Evolutionary conservation across 2,329 filamentous ascomycete genomes (phyloP).

Genomic region (Penicillium palitans): DNA sequence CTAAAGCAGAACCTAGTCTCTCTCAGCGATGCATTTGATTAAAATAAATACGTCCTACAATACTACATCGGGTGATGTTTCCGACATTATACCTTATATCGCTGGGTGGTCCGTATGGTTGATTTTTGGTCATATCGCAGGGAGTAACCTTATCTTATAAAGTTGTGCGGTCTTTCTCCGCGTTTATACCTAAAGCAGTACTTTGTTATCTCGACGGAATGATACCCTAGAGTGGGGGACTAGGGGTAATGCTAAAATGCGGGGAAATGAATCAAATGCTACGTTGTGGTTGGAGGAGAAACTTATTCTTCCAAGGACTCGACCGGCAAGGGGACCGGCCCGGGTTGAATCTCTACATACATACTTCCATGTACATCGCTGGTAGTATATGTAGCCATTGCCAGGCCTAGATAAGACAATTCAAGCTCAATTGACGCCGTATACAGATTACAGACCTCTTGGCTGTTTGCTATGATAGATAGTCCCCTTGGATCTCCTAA

Average conservation of each 20-base stretch:
- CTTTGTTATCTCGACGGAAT: conserved; percentile 6
- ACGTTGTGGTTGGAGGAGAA: background rate
- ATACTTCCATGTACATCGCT: background rate
- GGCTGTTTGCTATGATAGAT: background rate
- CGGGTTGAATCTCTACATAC: background rate
- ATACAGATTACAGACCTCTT: background rate
- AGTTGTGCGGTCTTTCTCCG: conserved; percentile 16
- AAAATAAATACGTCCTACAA: background rate
- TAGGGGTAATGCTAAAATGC: background rate
- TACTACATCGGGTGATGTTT: background rate
- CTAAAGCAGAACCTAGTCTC: background rate
- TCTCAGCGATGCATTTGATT: background rate
- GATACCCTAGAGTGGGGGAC: background rate
- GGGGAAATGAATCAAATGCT: background rate
- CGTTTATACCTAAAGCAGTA: conserved; percentile 18
- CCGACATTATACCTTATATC: background rate
- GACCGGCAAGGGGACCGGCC: background rate
- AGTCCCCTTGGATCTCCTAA: background rate
- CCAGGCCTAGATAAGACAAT: background rate
- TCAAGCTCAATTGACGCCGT: background rate
- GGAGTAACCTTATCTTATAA: background rate
- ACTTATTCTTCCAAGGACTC: background rate
- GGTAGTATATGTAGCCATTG: background rate
- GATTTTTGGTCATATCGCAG: background rate
- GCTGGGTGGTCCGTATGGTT: conserved; percentile 12